phyloP scores from a whole-genome alignment of 2,329 filamentous ascomycete genomes.

The Penicillium sp. region DNA sequence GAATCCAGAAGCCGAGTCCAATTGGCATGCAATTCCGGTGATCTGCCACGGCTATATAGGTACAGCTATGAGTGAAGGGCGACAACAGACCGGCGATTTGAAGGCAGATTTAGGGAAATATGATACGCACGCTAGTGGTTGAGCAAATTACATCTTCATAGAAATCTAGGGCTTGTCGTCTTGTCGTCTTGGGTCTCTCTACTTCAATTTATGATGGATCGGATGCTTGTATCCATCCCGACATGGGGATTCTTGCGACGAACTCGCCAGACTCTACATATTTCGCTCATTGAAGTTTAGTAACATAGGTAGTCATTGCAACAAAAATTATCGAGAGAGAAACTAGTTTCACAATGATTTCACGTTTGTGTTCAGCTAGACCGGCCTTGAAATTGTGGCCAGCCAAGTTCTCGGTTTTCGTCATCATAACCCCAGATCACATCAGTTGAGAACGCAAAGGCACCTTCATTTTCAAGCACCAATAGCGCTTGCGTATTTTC shows the following conservation, averaged over 20 bases:
- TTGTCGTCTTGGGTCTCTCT: not conserved
- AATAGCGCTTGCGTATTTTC: not conserved
- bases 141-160: too few relatives aligned
- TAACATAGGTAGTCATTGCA: not conserved
- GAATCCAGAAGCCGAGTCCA: not conserved
- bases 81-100: not conserved
- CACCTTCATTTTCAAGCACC: conserved; percentile 8
- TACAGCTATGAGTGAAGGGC: not conserved
- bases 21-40: not conserved
- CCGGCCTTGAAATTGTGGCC: conserved; percentile 6
- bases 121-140: not conserved
- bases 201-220: too few relatives aligned
- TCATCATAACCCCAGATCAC: conserved; percentile 29
- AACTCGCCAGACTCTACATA: not conserved
- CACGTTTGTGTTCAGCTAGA: not conserved
- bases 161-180: too few relatives aligned
- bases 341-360: too few relatives aligned
- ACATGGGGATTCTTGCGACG: not conserved
- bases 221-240: too few relatives aligned
- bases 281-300: not conserved
- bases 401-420: conserved; percentile 20
- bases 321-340: not conserved
- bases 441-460: conserved; percentile 23
- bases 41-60: not conserved
- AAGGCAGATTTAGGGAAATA: not conserved